Base-by-base conservation (phyloP, 495 filamentous ascomycete species). In the Collariella sp. region DNA sequence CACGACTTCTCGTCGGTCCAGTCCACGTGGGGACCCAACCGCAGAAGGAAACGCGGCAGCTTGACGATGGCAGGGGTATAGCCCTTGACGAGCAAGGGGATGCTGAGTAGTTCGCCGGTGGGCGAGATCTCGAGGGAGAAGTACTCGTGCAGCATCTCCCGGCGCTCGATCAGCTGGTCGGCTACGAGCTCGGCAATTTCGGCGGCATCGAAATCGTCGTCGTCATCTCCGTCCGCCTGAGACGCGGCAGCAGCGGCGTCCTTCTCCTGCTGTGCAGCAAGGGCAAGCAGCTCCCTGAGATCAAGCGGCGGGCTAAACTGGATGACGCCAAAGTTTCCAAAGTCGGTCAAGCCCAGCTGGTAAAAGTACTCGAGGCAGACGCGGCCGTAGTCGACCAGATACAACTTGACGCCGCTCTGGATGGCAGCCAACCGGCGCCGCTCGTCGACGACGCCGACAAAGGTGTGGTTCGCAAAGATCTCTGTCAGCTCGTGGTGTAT, bases 311-410 rank as follows among this genome's bases (percentile, higher is more conserved):
- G 87, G 46, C 84, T 79, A 52, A 97, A 87, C 9, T 76, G 78
- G 60, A 97, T 95, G 46, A 75, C 63, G 15, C 94, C 94, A 66
- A 95, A 97, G 64, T 97, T 97, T 2, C 86, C 89, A 68, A 97
- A 99, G 64, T 97, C 89, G 0, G 93, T 96, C 40, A 99, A 79
- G 2, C 91, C 94, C 42, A 97, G 73, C 70, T 99, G 94, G 72
- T 99, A 97, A 72, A 99, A 96, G 70, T 91, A 91, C 63, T 97
- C 94, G 52, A 82, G 85, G 68, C 83, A 86, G 13, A 89, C 74
- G 62, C 89, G 83, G 15, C 89, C 93, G 66, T 97, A 99, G 72
- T 99, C 94, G 52, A 99, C 80, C 16, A 97, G 83, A 68, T 84
- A 96, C 43, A 99, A 78, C 64, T 91, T 94, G 2, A 97, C 87